Conservation (phyloP, 2,329 filamentous ascomycete genomes). For the Arthrobotrys musiformis region DNA sequence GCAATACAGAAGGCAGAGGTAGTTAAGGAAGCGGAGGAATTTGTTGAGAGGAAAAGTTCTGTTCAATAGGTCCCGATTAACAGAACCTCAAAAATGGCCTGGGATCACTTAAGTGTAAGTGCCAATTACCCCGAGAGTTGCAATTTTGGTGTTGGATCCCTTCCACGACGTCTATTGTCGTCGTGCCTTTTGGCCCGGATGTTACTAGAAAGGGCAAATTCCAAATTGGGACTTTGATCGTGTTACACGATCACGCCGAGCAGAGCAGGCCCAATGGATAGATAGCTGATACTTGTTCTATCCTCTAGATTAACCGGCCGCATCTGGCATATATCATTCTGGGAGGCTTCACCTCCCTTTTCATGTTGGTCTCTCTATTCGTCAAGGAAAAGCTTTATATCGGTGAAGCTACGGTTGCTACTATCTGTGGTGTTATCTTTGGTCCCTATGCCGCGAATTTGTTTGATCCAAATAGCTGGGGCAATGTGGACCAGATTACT, state of each 20-base stretch:
- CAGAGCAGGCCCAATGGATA: background rate
- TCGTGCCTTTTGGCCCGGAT: background rate
- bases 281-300: slow-evolving; percentile 9
- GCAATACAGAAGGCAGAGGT: slow-evolving; percentile 11
- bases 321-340: slow-evolving; percentile 99
- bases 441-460: slow-evolving; percentile 84
- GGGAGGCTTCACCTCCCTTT: slow-evolving; percentile 94
- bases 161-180: slow-evolving; percentile 9
- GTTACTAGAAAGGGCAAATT: background rate
- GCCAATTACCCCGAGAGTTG: background rate
- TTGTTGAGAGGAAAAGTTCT: slow-evolving; percentile 15
- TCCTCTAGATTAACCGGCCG: slow-evolving; percentile 78
- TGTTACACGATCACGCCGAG: background rate
- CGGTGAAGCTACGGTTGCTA: slow-evolving; percentile 95
- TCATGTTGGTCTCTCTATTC: slow-evolving; percentile 97
- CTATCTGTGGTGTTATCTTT: slow-evolving; percentile 86
- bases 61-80: slow-evolving; percentile 19
- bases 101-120: slow-evolving; percentile 64
- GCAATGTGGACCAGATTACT: slow-evolving; percentile 84
- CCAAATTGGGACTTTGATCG: background rate
- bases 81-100: slow-evolving; percentile 64
- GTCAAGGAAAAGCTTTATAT: slow-evolving; percentile 99
- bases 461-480: slow-evolving; percentile 80
- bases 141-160: slow-evolving; percentile 2
- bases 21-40: slow-evolving; percentile 34